These are phyloP conservation scores for Tolypocladium ophioglossoides DNA, from an alignment of 2,329 filamentous ascomycete genomes.

Conservation along the genomic window DNA sequence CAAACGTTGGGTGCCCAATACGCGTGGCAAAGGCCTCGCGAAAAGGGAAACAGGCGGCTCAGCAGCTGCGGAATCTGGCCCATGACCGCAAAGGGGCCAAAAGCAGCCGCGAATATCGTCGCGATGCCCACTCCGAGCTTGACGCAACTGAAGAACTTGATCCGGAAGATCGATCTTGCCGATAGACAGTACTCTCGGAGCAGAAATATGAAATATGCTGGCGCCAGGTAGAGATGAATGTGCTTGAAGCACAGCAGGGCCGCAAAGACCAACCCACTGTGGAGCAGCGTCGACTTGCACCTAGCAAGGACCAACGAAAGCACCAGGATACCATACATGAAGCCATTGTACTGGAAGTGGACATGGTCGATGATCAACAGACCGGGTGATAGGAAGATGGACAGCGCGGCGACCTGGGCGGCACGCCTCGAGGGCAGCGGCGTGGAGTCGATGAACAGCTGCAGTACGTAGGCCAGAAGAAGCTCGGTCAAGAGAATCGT, in stretches of 20 bases:
- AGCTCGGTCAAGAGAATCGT: conserved; percentile 82
- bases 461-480: conserved; percentile 71
- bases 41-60: conserved; percentile 84
- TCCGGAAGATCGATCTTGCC: conserved; percentile 61
- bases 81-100: conserved; percentile 78
- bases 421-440: conserved; percentile 56
- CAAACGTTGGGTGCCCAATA: conserved; percentile 98
- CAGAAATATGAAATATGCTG: conserved; percentile 90
- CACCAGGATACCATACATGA: conserved; percentile 84
- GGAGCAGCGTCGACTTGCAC: conserved; percentile 61
- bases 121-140: conserved; percentile 70
- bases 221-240: conserved; percentile 92
- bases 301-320: conserved; percentile 78
- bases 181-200: conserved; percentile 84
- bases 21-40: conserved; percentile 85
- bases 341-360: conserved; percentile 98
- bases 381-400: conserved; percentile 82
- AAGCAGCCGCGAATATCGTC: conserved; percentile 65
- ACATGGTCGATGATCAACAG: conserved; percentile 97
- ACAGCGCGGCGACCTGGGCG: conserved; percentile 78
- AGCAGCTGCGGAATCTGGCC: conserved; percentile 77
- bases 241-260: conserved; percentile 88
- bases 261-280: conserved; percentile 76
- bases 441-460: conserved; percentile 67
- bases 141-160: conserved; percentile 67